Evolutionary conservation across 2,329 filamentous ascomycete genomes (phyloP).

Genomic region (Ophiostoma ulmi): DNA sequence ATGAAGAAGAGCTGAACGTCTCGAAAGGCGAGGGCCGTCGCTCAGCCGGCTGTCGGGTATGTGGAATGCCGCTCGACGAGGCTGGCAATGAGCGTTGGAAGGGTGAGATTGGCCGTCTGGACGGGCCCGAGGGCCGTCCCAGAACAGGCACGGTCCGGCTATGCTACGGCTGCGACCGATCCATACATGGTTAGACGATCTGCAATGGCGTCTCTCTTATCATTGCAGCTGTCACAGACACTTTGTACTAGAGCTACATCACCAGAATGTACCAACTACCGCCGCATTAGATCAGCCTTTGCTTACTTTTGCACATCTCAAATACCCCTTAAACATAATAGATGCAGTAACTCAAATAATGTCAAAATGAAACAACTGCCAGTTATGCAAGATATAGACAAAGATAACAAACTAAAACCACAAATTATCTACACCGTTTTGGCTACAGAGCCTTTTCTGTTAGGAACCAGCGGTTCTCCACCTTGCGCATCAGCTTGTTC

Average conservation of each 20-base stretch:
- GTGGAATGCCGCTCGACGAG: slow-evolving; percentile 61
- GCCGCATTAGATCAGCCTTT: neutral
- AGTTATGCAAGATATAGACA: slow-evolving; percentile 3
- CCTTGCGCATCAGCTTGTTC: slow-evolving; percentile 78
- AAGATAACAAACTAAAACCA: neutral
- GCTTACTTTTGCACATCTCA: neutral
- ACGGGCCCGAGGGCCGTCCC: slow-evolving; percentile 30
- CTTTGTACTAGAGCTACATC: neutral
- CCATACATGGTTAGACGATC: slow-evolving; percentile 45
- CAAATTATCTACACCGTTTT: neutral
- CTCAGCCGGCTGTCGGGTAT: slow-evolving; percentile 56
- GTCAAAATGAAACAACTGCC: neutral
- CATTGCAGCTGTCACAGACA: neutral
- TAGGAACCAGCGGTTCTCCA: slow-evolving; percentile 56
- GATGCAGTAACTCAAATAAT: neutral
- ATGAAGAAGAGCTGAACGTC: neutral
- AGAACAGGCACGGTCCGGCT: slow-evolving; percentile 37
- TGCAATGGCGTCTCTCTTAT: neutral
- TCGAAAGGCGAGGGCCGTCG: slow-evolving; percentile 26
- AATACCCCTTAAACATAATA: neutral
- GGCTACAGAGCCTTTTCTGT: neutral
- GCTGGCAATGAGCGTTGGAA: slow-evolving; percentile 59
- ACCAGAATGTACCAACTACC: neutral
- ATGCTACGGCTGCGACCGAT: slow-evolving; percentile 71
- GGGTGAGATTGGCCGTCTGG: slow-evolving; percentile 52